Evolutionary conservation across 1,284 basidiomycete species (phyloP), one percentile per base, ranked within the genome.

Genomic region (Anthracocystis setariae): DNA sequence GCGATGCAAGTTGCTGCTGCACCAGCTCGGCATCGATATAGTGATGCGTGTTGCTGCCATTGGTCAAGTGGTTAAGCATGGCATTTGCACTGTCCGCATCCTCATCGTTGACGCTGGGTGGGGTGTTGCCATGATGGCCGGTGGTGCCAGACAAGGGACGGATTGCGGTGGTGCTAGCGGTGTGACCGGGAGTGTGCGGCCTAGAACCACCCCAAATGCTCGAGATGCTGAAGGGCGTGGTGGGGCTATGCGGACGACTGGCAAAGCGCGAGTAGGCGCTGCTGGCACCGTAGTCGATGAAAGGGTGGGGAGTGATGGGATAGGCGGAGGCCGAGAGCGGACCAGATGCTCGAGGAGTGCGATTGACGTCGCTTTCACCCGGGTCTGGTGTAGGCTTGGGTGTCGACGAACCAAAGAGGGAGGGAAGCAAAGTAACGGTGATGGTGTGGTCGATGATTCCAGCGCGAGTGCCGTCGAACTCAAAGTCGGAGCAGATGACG

Each of bases 391-490:
- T 23, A 1, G 67, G 60, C 25, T 60, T 64, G 18, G 62, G 21
- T 1, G 52, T 8, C 5, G 50, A 44, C 0, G 67, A 63, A 25
- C 80, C 76, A 39, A 82, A 80, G 2, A 83, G 56, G 5, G 72
- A 61, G 8, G 81, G 81, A 21, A 83, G 57, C 37, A 83, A 59
- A 4, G 76, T 77, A 57, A 83, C 77, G 29, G 73, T 79, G 54
- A 83, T 59, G 23, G 81, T 82, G 35, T 83, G 81, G 60, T 83
- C 80, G 46, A 83, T 82, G 67, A 83, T 82, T n/a, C 81, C 81
- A 13, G 81, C 80, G 7, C 81, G 68, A 4, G 80, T 82, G 18
- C 81, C 80, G 42, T 83, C 78, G 46, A 82, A 82, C 48, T 82
- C 80, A 56, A 82, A 82, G 51, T 82, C 81, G 44, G 73, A 76